Evolutionary conservation across 192 early-diverging fungal genomes (phyloP), one percentile per base, ranked within the genome.

Genomic region (Linnemannia exigua): DNA sequence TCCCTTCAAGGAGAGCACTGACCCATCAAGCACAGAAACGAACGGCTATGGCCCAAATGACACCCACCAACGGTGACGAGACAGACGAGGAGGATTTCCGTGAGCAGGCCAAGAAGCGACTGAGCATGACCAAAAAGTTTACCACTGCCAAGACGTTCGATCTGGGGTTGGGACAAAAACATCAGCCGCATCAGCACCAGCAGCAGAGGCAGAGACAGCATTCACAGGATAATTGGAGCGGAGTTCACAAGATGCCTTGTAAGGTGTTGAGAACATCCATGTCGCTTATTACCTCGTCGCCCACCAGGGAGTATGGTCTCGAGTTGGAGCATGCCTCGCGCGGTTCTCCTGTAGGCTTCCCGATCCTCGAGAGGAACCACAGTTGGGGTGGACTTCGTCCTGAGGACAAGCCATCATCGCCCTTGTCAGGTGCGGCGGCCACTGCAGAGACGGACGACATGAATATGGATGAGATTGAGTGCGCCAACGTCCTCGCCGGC

Each of bases 381-480:
- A 70, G 50, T 3, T 78, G 71, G 82, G 54, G 20, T 72, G 74
- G 61, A 35, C 9, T 47, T 52, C 20, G 19, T 16, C 15, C 67
- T 76, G 28, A 19, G 14, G 46, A 37, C 20, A 38, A 71, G n/a
- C 15, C 15, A 31, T 63, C 58, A 3, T 63, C 58, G 28, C 58
- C 28, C 25, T 15, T 63, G 9, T n/a, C 28, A n/a, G n/a, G n/a
- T 28, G 69, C n/a, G 19, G 15, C 19, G 22, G 33, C 69, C 7
- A 66, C 48, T 0, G 25, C 25, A 31, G 71, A 61, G 28, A 37
- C 58, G 1, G 70, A 80, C 70, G 74, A 80, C 31, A 37, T 85
- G 48, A 80, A 86, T n/a, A 52, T 86, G 74, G 84, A 86, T 54
- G 84, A 86, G 38, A 63, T 86, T 5, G 84, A 86, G 31, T 86